Percentiles rank a stretch among this genome's conserved stretches.
Conservation (phyloP, 345 rosid species). For the Brassica cretica region DNA sequence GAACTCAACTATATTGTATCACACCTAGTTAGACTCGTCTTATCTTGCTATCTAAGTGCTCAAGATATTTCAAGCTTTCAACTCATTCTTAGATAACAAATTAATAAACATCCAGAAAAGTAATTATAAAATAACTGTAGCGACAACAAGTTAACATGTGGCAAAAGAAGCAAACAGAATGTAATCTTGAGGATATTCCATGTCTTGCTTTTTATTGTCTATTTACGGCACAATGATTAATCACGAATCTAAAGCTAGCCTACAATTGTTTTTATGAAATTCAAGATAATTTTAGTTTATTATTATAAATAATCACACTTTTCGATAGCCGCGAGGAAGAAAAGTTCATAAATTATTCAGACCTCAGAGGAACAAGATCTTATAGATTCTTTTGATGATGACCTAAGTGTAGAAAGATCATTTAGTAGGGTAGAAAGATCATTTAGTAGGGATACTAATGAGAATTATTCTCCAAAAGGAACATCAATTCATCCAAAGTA, state of each 20-base stretch:
- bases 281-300: background rate
- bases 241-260: conserved; percentile 32
- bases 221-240: conserved; percentile 40
- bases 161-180: conserved; percentile 39
- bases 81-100: background rate
- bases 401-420: conserved; percentile 34
- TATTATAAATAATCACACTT: conserved; percentile 23
- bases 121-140: background rate
- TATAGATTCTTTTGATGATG: conserved; percentile 33
- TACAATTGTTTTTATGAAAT: background rate
- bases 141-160: conserved; percentile 41
- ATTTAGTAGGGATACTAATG: conserved; percentile 6
- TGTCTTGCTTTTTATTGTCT: conserved; percentile 37
- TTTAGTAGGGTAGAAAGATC: conserved; percentile 20
- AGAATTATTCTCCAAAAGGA: conserved; percentile 9
- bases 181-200: conserved; percentile 41
- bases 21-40: conserved; percentile 18
- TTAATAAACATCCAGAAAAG: background rate
- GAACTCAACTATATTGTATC: conserved; percentile 13
- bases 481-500: conserved; percentile 2
- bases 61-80: background rate
- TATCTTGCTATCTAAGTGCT: conserved; percentile 18
- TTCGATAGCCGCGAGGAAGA: conserved; percentile 36
- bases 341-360: conserved; percentile 9
- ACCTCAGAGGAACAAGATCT: conserved; percentile 29